Evolutionary conservation across 2,329 filamentous ascomycete genomes (phyloP).

Genomic region (Xylariaceae sp.): DNA sequence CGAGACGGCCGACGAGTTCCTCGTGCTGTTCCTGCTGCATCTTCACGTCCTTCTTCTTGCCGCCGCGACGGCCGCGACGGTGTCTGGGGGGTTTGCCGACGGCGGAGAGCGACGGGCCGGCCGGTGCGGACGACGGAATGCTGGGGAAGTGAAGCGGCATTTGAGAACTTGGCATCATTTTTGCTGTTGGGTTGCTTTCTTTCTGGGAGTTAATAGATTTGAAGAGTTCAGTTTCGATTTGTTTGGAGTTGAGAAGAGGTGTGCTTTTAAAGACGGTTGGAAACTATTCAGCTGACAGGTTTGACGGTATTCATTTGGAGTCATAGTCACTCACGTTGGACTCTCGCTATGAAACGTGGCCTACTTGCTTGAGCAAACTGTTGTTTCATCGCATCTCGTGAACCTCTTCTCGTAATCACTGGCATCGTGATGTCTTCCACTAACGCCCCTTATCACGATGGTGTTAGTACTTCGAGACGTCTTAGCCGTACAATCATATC

Average conservation of each 20-base stretch:
- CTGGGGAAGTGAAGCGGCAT: background rate
- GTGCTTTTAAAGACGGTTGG: background rate
- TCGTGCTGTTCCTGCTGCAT: conserved; percentile 2
- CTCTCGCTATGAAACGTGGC: background rate
- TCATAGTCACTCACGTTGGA: background rate
- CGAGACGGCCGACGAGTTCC: conserved; percentile 1
- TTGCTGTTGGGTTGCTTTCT: background rate
- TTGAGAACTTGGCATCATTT: background rate
- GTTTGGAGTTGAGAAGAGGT: background rate
- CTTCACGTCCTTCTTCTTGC: background rate
- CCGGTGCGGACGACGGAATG: background rate
- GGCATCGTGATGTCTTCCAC: too few species aligned
- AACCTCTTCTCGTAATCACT: too few species aligned
- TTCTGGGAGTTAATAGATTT: background rate
- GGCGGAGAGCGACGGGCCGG: background rate
- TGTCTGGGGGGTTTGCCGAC: background rate
- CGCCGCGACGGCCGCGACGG: background rate
- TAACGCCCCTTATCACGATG: background rate
- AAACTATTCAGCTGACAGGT: background rate
- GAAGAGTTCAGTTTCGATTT: background rate
- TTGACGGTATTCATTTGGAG: background rate
- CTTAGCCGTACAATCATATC: too few species aligned
- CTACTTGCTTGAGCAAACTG: background rate
- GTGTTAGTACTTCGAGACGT: background rate
- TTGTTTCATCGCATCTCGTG: too few species aligned